A percentile compares a stretch with the other conserved stretches of the same genome.
Conservation (phyloP, 768 basidiomycete species). For the Infundibulicybe gibba region DNA sequence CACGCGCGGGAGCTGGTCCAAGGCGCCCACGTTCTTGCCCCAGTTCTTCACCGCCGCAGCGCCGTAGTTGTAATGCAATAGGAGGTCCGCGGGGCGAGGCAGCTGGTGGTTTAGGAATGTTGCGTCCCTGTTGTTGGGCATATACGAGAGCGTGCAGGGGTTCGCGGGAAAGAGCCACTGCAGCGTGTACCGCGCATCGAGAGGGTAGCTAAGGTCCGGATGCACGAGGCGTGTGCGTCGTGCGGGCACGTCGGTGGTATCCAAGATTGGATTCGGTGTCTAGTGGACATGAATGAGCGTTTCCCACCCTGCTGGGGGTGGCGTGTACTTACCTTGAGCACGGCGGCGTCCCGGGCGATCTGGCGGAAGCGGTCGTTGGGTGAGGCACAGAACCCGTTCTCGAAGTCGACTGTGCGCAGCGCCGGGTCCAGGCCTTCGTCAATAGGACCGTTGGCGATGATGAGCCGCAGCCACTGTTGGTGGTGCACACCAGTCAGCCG, state of each 20-base stretch:
- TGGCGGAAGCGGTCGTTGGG: neutral
- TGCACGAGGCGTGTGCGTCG: neutral
- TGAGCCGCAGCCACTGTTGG: neutral
- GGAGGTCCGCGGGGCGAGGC: slow-evolving; percentile 3
- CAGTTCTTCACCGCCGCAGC: slow-evolving; percentile 11
- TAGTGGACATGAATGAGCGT: neutral
- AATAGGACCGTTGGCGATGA: neutral
- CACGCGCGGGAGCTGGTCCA: slow-evolving; percentile 1
- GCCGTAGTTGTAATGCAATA: slow-evolving; percentile 10
- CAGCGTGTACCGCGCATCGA: slow-evolving; percentile 1
- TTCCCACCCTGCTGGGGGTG: neutral
- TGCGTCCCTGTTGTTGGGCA: slow-evolving; percentile 7
- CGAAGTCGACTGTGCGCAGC: slow-evolving; percentile 3
- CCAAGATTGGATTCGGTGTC: slow-evolving; percentile 5
- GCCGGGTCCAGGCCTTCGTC: neutral
- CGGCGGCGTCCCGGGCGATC: neutral
- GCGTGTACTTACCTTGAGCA: neutral
- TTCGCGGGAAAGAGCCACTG: slow-evolving; percentile 4
- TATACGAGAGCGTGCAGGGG: neutral
- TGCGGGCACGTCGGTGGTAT: neutral
- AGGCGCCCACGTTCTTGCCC: slow-evolving; percentile 3
- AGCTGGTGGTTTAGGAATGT: slow-evolving; percentile 2
- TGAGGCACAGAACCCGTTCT: slow-evolving; percentile 3
- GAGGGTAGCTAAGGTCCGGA: neutral
- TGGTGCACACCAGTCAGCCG: too few species aligned